Percentiles rank a stretch among this genome's conserved stretches.
These are phyloP conservation scores for Lasiosphaeriaceae sp. DNA, from an alignment of 495 filamentous ascomycete genomes.

Conservation along the genomic window DNA sequence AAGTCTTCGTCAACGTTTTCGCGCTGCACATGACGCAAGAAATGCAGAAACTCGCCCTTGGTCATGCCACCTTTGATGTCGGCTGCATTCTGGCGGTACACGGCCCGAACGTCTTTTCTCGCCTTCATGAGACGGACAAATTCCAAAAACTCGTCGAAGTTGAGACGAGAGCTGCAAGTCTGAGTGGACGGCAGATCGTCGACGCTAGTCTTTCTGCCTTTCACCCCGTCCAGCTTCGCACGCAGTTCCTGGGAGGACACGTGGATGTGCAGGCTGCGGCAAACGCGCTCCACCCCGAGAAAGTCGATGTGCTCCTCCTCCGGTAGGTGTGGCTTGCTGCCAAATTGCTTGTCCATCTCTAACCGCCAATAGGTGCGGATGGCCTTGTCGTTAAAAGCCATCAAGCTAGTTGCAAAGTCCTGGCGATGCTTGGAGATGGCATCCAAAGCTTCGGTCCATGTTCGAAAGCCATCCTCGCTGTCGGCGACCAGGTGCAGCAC, in stretches of 20 bases:
- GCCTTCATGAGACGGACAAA: conserved; percentile 81
- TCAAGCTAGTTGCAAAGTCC: conserved; percentile 82
- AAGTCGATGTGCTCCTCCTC: conserved; percentile 72
- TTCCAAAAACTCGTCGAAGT: conserved; percentile 71
- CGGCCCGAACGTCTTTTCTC: conserved; percentile 69
- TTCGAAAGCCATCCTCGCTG: conserved; percentile 59
- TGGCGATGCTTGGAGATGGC: conserved; percentile 75
- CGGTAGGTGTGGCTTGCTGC: conserved; percentile 47
- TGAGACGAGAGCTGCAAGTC: conserved; percentile 55
- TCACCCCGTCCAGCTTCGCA: conserved; percentile 73
- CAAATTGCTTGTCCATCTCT: conserved; percentile 73
- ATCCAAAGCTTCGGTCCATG: conserved; percentile 80
- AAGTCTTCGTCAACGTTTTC: conserved; percentile 67
- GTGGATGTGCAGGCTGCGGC: conserved; percentile 84
- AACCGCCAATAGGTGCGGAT: conserved; percentile 77
- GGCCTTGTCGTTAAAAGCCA: conserved; percentile 74
- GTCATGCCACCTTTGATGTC: conserved; percentile 60
- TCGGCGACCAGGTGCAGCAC: conserved; percentile 77
- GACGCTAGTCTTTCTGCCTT: conserved; percentile 34
- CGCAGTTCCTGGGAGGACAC: conserved; percentile 69
- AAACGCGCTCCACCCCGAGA: conserved; percentile 71
- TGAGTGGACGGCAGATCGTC: conserved; percentile 8
- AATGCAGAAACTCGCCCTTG: conserved; percentile 66
- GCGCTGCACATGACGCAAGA: conserved; percentile 69
- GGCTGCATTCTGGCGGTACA: conserved; percentile 56